Conservation (phyloP, 306 rosid species). For the Amphicarpaea edgeworthii region DNA sequence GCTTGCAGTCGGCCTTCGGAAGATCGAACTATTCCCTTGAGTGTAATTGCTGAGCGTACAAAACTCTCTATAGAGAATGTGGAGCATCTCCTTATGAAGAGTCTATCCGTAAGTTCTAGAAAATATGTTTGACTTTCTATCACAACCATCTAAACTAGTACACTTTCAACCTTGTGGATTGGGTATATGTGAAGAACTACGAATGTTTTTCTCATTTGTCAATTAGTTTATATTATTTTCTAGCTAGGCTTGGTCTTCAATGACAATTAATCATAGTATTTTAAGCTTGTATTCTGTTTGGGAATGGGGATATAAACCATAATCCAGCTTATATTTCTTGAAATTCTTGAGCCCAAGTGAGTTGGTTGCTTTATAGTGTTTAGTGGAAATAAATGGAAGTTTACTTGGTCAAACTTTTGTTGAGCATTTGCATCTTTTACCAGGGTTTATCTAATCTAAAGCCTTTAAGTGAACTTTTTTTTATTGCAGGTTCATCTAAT, state of each 20-base stretch:
- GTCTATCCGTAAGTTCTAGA: slow-evolving; percentile 84
- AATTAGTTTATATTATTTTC: neutral
- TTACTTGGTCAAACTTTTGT: no score
- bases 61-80: slow-evolving; percentile 95
- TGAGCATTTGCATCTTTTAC: no score
- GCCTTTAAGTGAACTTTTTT: slow-evolving; percentile 1
- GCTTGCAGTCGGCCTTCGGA: slow-evolving; percentile 94
- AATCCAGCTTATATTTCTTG: neutral
- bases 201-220: neutral
- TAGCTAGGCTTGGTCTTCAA: neutral
- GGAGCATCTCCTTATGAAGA: slow-evolving; percentile 98
- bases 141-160: neutral
- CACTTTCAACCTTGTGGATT: neutral
- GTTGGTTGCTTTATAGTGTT: no score
- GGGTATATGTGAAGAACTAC: neutral
- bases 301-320: neutral
- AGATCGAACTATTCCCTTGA: slow-evolving; percentile 94
- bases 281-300: slow-evolving; percentile 12
- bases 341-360: slow-evolving; percentile 8
- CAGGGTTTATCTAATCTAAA: no score
- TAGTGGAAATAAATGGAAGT: no score
- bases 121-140: slow-evolving; percentile 19
- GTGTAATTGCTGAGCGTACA: slow-evolving; percentile 90
- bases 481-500: slow-evolving; percentile 90
- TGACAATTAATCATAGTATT: neutral